A percentile compares a stretch with the other conserved stretches of the same genome.
Evolutionary conservation across 1,139 yeast genomes (phyloP).

Genomic region (Blastobotrys aristatus): DNA sequence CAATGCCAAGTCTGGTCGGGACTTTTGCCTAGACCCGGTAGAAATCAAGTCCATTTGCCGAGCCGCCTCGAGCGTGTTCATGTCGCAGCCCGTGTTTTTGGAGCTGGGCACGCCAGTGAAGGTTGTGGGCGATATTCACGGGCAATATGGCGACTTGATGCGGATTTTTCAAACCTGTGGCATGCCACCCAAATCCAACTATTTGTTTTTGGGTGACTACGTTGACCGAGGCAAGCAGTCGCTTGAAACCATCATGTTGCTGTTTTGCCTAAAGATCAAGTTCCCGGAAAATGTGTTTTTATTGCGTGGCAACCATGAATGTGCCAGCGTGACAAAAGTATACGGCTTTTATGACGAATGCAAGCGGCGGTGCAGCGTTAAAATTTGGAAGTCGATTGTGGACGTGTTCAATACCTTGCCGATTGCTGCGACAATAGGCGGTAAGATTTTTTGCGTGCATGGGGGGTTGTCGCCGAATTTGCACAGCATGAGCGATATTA

Average conservation of each 20-base stretch:
- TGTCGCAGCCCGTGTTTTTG: constrained; percentile 71
- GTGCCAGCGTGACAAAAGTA: constrained; percentile 76
- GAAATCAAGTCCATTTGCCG: constrained; percentile 64
- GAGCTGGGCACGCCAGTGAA: constrained; percentile 80
- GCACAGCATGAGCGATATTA: constrained; percentile 59
- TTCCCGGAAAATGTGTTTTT: constrained; percentile 80
- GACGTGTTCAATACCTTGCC: constrained; percentile 86
- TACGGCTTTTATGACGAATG: constrained; percentile 89
- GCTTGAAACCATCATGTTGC: constrained; percentile 66
- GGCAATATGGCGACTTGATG: constrained; percentile 71
- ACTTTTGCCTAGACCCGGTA: constrained; percentile 38
- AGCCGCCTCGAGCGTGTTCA: constrained; percentile 61
- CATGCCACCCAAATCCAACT: constrained; percentile 73
- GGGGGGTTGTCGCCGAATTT: constrained; percentile 84
- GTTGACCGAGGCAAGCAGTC: constrained; percentile 86
- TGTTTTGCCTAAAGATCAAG: constrained; percentile 71
- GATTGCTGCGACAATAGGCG: constrained; percentile 80
- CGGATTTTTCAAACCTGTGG: constrained; percentile 75
- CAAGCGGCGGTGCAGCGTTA: constrained; percentile 62
- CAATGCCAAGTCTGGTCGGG: constrained; percentile 16
- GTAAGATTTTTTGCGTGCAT: constrained; percentile 81
- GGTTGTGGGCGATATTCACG: constrained; percentile 84
- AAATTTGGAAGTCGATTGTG: constrained; percentile 69
- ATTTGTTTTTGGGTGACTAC: constrained; percentile 76
- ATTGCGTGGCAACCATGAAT: constrained; percentile 81